Base-by-base conservation (phyloP, 148 eudicot species). In the Dianthus caryophyllus region DNA sequence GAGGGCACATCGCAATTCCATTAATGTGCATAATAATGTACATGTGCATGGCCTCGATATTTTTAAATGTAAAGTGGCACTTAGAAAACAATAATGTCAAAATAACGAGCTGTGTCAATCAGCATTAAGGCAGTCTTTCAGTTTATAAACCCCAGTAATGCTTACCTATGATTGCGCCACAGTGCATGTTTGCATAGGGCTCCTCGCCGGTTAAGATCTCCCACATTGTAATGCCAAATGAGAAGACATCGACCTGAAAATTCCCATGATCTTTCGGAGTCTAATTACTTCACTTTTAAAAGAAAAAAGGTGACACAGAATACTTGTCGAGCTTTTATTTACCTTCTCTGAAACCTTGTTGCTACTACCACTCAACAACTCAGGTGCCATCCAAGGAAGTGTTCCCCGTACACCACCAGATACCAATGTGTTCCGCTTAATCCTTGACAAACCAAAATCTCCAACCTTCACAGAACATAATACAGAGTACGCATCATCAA, bases 311-410 rank as follows among this genome's bases (percentile, higher is more conserved):
- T 41, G 10, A 26, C n/a, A 65, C 47, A 47, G 9, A 43, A 61
- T 9, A 30, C 20, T 68, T 29, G 24, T 47, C n/a, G n/a, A n/a
- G n/a, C 59, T 62, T 48, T 30, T 24, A 52, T 72, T 65, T 60
- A 89, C 98, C 89, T 93, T 93, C 65, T 93, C 98, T 74, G 98
- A 87, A 43, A 93, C 98, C 71, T 80, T 83, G 69, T 43, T 85
- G 77, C 87, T 89, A 80, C 89, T 93, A 41, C 96, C 98, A 77
- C 83, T 93, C 78, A 92, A 80, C 84, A 92, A 70, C 67, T 92
- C 98, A 15, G 98, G 98, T 56, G 98, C 98, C 96, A 92, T 92
- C 96, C 98, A 92, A 6, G 98, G 98, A 70, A 92, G 93, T 67
- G 98, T 87, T 67, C 98, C 96, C 65, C 98, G 82, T 49, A 93